These are phyloP conservation scores for Sclerotinia sclerotiorum DNA, from an alignment of 2,329 filamentous ascomycete species.

Conservation along the genomic window DNA sequence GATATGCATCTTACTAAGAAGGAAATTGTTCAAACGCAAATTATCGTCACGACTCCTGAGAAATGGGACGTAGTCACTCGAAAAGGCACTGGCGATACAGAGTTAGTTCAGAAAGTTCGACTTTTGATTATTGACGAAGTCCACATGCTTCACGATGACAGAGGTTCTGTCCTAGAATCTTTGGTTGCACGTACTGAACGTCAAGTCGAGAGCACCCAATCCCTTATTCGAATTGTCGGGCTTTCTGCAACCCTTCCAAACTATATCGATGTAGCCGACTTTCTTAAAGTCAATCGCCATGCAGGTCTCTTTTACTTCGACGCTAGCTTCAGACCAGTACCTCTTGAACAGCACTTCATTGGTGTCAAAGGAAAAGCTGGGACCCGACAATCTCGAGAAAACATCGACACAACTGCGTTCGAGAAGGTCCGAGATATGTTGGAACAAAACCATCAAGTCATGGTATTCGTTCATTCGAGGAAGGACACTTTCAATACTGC, in stretches of 20 bases:
- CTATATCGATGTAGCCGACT: conserved; percentile 94
- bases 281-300: conserved; percentile 91
- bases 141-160: conserved; percentile 98
- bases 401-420: conserved; percentile 82
- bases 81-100: conserved; percentile 95
- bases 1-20: conserved; percentile 98
- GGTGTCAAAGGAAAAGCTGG: conserved; percentile 91
- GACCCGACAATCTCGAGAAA: conserved; percentile 78
- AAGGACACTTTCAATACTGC: conserved; percentile 92
- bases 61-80: conserved; percentile 99
- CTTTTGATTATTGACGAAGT: conserved; percentile 98
- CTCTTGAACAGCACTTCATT: conserved; percentile 94
- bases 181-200: conserved; percentile 91
- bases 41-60: conserved; percentile 97
- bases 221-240: conserved; percentile 91
- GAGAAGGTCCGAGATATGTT: conserved; percentile 97
- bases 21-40: conserved; percentile 93
- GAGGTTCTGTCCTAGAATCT: conserved; percentile 93
- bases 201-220: conserved; percentile 97
- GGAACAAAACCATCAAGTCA: conserved; percentile 87
- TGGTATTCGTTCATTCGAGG: conserved; percentile 98
- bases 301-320: conserved; percentile 97
- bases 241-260: conserved; percentile 95
- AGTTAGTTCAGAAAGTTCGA: conserved; percentile 94
- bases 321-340: conserved; percentile 90